Percentiles rank a stretch among this genome's conserved stretches.
phyloP scores from a whole-genome alignment of 2,329 filamentous ascomycete species.

The Stagonosporopsis chrysanthemi region DNA sequence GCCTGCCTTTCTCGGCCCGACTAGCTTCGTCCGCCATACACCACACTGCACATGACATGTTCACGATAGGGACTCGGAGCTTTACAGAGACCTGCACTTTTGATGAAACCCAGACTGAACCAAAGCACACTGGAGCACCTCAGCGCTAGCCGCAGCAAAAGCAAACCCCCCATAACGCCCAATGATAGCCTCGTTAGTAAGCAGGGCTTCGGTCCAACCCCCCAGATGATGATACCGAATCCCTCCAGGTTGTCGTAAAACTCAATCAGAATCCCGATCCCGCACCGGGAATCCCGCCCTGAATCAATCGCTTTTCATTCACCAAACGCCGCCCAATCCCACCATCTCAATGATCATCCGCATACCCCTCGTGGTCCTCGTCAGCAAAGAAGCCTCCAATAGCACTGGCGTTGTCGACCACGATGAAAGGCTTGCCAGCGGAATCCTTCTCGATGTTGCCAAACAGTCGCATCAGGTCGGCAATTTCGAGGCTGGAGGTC shows the following conservation, averaged over 20 bases:
- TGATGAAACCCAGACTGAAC: neutral
- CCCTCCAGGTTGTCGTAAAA: neutral
- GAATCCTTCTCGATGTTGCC: conserved; percentile 51
- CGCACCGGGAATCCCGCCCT: too few species aligned
- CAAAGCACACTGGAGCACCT: conserved; percentile 6
- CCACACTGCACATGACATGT: neutral
- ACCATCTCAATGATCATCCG: conserved; percentile 33
- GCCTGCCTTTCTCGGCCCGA: conserved; percentile 16
- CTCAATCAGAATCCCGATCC: neutral
- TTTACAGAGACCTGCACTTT: neutral
- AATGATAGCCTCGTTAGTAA: conserved; percentile 22
- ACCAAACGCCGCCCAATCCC: neutral
- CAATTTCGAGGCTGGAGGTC: conserved; percentile 37
- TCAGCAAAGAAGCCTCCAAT: conserved; percentile 43
- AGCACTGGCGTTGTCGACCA: conserved; percentile 46
- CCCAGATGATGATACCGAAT: neutral
- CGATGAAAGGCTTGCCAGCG: conserved; percentile 52
- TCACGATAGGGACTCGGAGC: neutral
- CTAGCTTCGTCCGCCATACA: neutral
- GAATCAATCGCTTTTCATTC: neutral
- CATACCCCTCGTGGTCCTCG: conserved; percentile 43
- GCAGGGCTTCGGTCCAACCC: conserved; percentile 8
- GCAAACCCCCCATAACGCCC: conserved; percentile 18
- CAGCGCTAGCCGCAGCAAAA: conserved; percentile 22
- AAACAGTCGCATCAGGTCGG: conserved; percentile 57